These are phyloP conservation scores for Cladophialophora chaetospira DNA, from an alignment of 2,329 filamentous ascomycete species.

Conservation along the genomic window DNA sequence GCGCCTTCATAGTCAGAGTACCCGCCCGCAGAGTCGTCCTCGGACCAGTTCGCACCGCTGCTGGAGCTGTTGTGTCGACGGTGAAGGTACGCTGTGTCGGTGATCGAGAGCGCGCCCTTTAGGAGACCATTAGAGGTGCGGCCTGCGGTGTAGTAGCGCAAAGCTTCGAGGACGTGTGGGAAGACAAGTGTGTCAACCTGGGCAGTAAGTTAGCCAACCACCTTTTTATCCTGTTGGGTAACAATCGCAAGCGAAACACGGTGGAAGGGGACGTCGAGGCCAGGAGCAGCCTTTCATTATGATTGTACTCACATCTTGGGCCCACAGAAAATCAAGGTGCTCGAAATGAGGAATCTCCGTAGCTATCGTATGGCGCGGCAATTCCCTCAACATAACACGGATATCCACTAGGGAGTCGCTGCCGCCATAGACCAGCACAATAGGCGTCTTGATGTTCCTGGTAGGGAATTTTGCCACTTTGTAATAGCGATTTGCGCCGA, in stretches of 20 bases:
- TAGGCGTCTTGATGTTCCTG: conserved; percentile 92
- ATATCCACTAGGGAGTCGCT: conserved; percentile 95
- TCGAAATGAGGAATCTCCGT: conserved; percentile 91
- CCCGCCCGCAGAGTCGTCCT: conserved; percentile 27
- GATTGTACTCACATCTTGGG: too few relatives aligned
- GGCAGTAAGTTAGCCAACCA: too few relatives aligned
- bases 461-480: conserved; percentile 97
- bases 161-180: conserved; percentile 84
- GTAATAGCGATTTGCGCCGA: conserved; percentile 79
- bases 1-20: conserved; percentile 32
- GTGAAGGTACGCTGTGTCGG: conserved; percentile 30
- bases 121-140: conserved; percentile 25
- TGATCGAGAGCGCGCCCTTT: conserved; percentile 23
- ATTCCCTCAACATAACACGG: conserved; percentile 82
- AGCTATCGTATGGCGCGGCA: conserved; percentile 81
- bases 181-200: conserved; percentile 83
- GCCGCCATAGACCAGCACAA: conserved; percentile 90
- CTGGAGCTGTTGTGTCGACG: conserved; percentile 25
- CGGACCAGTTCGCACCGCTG: conserved; percentile 23
- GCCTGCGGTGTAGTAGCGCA: conserved; percentile 63
- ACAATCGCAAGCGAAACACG: too few relatives aligned
- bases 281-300: too few relatives aligned
- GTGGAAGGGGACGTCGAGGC: too few relatives aligned
- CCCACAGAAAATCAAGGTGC: conserved; percentile 96
- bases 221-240: too few relatives aligned